A percentile compares a stretch with the other conserved stretches of the same genome.
Evolutionary conservation across 495 filamentous ascomycete species (phyloP).

Genomic region (Hyaloscypha variabilis): DNA sequence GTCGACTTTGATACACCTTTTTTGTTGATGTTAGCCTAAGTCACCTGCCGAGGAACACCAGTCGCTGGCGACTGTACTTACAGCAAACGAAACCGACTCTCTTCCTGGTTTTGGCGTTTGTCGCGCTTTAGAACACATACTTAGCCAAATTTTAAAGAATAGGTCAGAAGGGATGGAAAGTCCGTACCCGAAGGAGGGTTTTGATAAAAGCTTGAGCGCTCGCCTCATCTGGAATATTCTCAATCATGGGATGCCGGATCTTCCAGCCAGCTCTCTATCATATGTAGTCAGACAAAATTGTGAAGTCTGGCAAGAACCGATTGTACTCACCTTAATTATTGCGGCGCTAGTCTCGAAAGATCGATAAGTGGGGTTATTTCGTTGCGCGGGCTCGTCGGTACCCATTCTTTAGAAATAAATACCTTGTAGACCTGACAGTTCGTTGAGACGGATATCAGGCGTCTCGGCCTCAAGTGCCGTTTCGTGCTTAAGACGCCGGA

Average conservation of each 20-base stretch:
- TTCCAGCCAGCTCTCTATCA: conserved; percentile 9
- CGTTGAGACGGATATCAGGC: too few species aligned
- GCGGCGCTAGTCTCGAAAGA: background rate
- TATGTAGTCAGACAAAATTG: background rate
- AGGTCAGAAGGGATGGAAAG: background rate
- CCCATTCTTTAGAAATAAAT: too few species aligned
- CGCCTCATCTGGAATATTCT: conserved; percentile 1
- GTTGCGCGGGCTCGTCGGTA: too few species aligned
- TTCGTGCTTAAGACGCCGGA: too few species aligned
- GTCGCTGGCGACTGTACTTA: background rate
- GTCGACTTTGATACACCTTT: background rate
- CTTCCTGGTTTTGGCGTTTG: conserved; percentile 1
- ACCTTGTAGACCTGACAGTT: too few species aligned
- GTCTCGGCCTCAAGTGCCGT: too few species aligned
- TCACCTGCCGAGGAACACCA: background rate
- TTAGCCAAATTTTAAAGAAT: background rate
- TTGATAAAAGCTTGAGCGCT: conserved; percentile 1
- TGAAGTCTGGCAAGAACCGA: conserved; percentile 3
- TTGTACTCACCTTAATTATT: background rate
- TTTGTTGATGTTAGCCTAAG: background rate
- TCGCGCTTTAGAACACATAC: background rate
- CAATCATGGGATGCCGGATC: background rate
- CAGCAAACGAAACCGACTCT: conserved; percentile 1
- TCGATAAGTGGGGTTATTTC: background rate
- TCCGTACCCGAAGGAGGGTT: background rate